A percentile compares a stretch with the other conserved stretches of the same genome.
phyloP scores from a whole-genome alignment of 2,329 filamentous ascomycete genomes.

The Fusarium brachygibbosum region DNA sequence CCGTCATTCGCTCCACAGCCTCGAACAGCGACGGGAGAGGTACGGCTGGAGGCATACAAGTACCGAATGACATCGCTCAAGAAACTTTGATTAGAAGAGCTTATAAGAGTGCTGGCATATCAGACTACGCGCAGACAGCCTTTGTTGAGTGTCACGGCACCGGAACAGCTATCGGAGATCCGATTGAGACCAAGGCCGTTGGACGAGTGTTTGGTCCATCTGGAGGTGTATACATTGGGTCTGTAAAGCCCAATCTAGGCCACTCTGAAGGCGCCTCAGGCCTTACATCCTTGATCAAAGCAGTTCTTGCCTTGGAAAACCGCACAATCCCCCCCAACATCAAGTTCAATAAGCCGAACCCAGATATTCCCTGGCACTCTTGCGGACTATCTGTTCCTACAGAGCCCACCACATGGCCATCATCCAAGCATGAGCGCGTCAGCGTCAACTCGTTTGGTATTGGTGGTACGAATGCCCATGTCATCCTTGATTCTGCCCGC shows the following conservation, averaged over 20 bases:
- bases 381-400: conserved; percentile 45
- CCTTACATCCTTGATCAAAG: conserved; percentile 1
- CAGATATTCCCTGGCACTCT: conserved; percentile 44
- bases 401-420: conserved; percentile 47
- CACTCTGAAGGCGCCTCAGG: conserved; percentile 12
- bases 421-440: conserved; percentile 43
- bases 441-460: conserved; percentile 58
- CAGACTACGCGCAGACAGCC: conserved; percentile 1
- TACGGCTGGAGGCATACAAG: conserved; percentile 13
- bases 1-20: not conserved
- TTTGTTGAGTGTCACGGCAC: conserved; percentile 11
- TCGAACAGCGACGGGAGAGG: conserved; percentile 25
- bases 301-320: conserved; percentile 51
- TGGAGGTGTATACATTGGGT: conserved; percentile 1
- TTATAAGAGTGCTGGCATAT: not conserved
- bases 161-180: conserved; percentile 9
- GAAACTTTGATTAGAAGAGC: conserved; percentile 7
- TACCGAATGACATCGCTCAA: conserved; percentile 1
- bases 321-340: conserved; percentile 52
- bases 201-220: conserved; percentile 3
- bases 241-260: conserved; percentile 3
- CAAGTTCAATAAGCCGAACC: conserved; percentile 49
- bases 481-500: not conserved
- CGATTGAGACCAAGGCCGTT: conserved; percentile 6
- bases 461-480: conserved; percentile 57